Conservation (phyloP, 192 early-diverging fungal genomes). For the Podila horticola region DNA sequence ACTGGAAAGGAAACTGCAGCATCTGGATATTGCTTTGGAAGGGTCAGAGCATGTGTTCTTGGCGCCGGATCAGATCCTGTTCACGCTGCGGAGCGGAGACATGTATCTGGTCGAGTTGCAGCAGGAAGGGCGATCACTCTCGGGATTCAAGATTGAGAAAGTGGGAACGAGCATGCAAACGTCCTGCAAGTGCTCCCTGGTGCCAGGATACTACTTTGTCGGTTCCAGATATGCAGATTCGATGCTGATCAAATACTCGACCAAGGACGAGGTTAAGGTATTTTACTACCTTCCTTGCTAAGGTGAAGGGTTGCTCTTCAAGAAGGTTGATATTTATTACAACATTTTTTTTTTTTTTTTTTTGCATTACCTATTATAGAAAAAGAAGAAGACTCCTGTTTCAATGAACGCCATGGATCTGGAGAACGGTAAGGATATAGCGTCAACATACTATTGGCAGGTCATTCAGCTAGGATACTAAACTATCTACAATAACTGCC, state of each 20-base stretch:
- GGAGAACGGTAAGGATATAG: slow-evolving; percentile 26
- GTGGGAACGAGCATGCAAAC: slow-evolving; percentile 60
- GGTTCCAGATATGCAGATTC: slow-evolving; percentile 75
- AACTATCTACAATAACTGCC: background rate
- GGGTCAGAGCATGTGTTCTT: slow-evolving; percentile 72
- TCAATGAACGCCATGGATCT: slow-evolving; percentile 34
- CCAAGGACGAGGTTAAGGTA: slow-evolving; percentile 46
- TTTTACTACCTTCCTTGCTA: background rate
- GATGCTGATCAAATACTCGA: slow-evolving; percentile 73
- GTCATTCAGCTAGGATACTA: no score
- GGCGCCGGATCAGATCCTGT: slow-evolving; percentile 74
- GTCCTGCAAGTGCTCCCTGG: slow-evolving; percentile 60
- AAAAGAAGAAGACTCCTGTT: slow-evolving; percentile 21
- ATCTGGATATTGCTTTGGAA: slow-evolving; percentile 78
- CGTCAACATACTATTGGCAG: no score
- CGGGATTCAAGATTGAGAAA: slow-evolving; percentile 70
- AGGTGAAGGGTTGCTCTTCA: background rate
- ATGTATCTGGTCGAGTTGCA: slow-evolving; percentile 77
- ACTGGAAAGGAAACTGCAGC: slow-evolving; percentile 53
- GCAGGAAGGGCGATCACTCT: slow-evolving; percentile 83
- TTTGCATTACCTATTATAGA: slow-evolving; percentile 11
- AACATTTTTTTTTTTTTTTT: no score
- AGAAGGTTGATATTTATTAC: no score
- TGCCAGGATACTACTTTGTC: slow-evolving; percentile 73
- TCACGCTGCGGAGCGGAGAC: slow-evolving; percentile 79